These are phyloP conservation scores for Coniferiporia sulphurascens DNA, from an alignment of 1,284 basidiomycete species.

Conservation along the genomic window DNA sequence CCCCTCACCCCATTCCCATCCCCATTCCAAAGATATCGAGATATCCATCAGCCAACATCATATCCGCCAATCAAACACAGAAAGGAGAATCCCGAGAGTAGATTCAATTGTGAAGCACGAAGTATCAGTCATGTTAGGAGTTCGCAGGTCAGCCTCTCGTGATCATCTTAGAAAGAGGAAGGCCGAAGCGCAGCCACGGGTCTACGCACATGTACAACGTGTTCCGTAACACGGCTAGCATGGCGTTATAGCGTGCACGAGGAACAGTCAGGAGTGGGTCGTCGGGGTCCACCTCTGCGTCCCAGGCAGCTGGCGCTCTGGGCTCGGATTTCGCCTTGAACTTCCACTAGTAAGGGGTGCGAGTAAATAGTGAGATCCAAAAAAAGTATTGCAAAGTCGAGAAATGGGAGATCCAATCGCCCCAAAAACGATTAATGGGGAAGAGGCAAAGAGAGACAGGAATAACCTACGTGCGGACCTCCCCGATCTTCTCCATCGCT, in stretches of 20 bases:
- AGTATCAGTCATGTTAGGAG: too few species aligned
- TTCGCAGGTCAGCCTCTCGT: too few species aligned
- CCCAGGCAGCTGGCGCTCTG: constrained; percentile 4
- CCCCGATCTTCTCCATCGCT: constrained; percentile 7
- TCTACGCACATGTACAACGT: constrained; percentile 74
- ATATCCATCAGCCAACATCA: too few species aligned
- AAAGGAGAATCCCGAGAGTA: too few species aligned
- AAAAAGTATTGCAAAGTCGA: too few species aligned
- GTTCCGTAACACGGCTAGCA: constrained; percentile 85
- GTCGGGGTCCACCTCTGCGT: constrained; percentile 49
- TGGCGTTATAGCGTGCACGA: constrained; percentile 83
- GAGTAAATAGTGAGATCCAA: too few species aligned
- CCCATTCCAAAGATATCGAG: background rate
- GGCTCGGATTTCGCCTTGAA: background rate
- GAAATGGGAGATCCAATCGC: too few species aligned
- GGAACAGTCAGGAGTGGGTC: constrained; percentile 73
- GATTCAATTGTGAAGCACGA: too few species aligned
- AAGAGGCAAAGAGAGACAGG: background rate
- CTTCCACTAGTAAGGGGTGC: background rate
- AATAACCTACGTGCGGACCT: background rate
- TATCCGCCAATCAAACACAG: too few species aligned
- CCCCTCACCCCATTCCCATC: background rate
- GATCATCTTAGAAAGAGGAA: background rate
- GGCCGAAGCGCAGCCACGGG: background rate
- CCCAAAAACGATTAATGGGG: background rate